Evolutionary conservation across 225 moss, liverwort and hornwort species (phyloP).

Genomic region (Takakia lepidozioides): DNA sequence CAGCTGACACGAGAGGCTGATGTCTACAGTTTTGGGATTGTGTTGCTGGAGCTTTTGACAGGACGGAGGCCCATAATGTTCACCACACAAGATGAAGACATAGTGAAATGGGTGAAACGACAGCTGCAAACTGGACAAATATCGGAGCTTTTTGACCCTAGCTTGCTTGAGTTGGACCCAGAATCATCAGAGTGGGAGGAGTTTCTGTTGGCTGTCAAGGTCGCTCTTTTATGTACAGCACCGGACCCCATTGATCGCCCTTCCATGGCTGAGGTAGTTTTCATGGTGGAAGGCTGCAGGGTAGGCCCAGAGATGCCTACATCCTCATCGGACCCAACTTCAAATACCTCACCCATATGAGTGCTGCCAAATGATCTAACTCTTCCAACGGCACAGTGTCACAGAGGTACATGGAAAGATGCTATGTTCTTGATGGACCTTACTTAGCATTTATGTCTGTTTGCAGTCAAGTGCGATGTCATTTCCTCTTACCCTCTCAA

Average conservation of each 20-base stretch:
- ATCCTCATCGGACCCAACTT: too few species aligned
- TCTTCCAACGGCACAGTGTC: too few species aligned
- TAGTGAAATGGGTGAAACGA: conserved; percentile 82
- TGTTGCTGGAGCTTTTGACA: conserved; percentile 67
- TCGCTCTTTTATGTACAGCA: conserved; percentile 72
- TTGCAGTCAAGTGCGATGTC: too few species aligned
- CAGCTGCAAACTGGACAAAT: conserved; percentile 70
- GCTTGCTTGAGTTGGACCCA: conserved; percentile 62
- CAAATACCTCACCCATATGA: too few species aligned
- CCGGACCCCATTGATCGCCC: conserved; percentile 73
- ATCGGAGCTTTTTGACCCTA: conserved; percentile 73
- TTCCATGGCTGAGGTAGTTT: too few species aligned
- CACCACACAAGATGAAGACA: conserved; percentile 58
- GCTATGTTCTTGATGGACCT: too few species aligned
- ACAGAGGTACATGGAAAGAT: too few species aligned
- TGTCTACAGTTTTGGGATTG: conserved; percentile 77
- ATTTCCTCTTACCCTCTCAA: too few species aligned
- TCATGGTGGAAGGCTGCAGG: too few species aligned
- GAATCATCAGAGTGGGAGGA: conserved; percentile 87
- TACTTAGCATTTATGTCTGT: too few species aligned
- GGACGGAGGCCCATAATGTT: conserved; percentile 70
- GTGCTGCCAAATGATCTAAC: too few species aligned
- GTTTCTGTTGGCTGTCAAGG: conserved; percentile 75
- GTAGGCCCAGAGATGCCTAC: too few species aligned
- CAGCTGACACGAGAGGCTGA: conserved; percentile 60